A percentile compares a stretch with the other conserved stretches of the same genome.
Evolutionary conservation across 2,329 filamentous ascomycete species (phyloP).

Genomic region (Bisporella sp.): DNA sequence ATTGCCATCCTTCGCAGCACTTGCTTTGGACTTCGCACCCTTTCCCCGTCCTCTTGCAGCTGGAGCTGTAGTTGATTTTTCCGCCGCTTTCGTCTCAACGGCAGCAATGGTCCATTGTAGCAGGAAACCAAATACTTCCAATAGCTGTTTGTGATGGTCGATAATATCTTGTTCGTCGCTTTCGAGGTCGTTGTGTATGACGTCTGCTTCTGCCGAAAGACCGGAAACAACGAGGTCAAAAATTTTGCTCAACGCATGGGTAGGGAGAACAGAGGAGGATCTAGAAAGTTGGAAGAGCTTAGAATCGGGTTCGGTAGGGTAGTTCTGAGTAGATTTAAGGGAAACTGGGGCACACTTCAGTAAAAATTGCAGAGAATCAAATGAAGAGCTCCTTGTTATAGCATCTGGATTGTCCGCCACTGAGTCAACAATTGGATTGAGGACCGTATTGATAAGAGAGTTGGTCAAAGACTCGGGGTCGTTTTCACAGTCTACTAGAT

Average conservation of each 20-base stretch:
- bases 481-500: slow-evolving; percentile 85
- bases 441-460: slow-evolving; percentile 71
- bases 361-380: slow-evolving; percentile 92
- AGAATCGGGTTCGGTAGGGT: slow-evolving; percentile 45
- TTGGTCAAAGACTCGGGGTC: slow-evolving; percentile 74
- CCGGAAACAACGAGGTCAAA: slow-evolving; percentile 86
- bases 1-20: slow-evolving; percentile 46
- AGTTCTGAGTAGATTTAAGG: slow-evolving; percentile 29
- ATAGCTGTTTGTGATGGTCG: slow-evolving; percentile 78
- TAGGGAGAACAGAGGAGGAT: slow-evolving; percentile 72
- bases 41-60: slow-evolving; percentile 67
- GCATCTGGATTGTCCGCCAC: slow-evolving; percentile 89
- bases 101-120: slow-evolving; percentile 92
- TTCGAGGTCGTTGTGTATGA: slow-evolving; percentile 79
- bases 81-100: slow-evolving; percentile 89
- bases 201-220: slow-evolving; percentile 76
- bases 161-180: slow-evolving; percentile 84
- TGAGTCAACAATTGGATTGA: slow-evolving; percentile 89
- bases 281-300: slow-evolving; percentile 62
- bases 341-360: slow-evolving; percentile 79
- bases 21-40: slow-evolving; percentile 67
- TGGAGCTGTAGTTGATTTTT: slow-evolving; percentile 71
- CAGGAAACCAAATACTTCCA: slow-evolving; percentile 92
- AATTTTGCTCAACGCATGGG: slow-evolving; percentile 81
- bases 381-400: slow-evolving; percentile 67